phyloP scores from a whole-genome alignment of 176 grass and related monocot species.

The Aegilops speltoides region DNA sequence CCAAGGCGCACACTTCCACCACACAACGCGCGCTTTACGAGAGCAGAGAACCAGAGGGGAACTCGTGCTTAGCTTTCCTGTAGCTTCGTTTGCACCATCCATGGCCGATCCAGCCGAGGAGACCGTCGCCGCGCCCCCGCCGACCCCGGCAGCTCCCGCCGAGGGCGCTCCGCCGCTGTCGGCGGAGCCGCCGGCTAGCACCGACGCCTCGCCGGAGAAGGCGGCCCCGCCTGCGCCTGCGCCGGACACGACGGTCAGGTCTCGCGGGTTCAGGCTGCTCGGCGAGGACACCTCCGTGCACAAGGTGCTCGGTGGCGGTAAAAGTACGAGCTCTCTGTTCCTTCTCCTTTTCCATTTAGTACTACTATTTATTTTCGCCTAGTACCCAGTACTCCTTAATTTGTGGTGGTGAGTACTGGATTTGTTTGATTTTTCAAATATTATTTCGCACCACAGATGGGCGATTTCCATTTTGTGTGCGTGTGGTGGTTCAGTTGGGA shows the following conservation, averaged over 20 bases:
- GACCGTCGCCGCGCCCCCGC: conserved; percentile 40
- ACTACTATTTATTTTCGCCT: neutral
- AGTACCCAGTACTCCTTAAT: neutral
- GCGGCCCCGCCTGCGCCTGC: neutral
- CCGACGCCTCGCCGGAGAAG: conserved; percentile 38
- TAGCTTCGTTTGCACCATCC: neutral
- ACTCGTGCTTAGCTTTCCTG: neutral
- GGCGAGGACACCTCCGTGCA: conserved; percentile 81
- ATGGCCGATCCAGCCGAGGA: conserved; percentile 62
- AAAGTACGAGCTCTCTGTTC: conserved; percentile 40
- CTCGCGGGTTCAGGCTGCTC: conserved; percentile 60
- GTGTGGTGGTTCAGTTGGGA: neutral
- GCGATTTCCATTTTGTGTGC: neutral
- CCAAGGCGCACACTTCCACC: neutral
- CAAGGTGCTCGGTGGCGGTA: conserved; percentile 73
- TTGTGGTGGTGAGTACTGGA: neutral
- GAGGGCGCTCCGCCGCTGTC: conserved; percentile 28
- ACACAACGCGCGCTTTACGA: conserved; percentile 8
- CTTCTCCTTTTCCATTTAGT: neutral
- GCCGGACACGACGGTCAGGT: conserved; percentile 18
- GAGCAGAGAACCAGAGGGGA: neutral
- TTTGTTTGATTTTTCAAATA: neutral
- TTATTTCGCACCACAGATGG: neutral
- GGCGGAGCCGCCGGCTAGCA: conserved; percentile 22
- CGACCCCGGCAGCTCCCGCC: conserved; percentile 35